These are phyloP conservation scores for Chalaropsis ovoidea DNA, from an alignment of 2,329 filamentous ascomycete species.

Conservation along the genomic window DNA sequence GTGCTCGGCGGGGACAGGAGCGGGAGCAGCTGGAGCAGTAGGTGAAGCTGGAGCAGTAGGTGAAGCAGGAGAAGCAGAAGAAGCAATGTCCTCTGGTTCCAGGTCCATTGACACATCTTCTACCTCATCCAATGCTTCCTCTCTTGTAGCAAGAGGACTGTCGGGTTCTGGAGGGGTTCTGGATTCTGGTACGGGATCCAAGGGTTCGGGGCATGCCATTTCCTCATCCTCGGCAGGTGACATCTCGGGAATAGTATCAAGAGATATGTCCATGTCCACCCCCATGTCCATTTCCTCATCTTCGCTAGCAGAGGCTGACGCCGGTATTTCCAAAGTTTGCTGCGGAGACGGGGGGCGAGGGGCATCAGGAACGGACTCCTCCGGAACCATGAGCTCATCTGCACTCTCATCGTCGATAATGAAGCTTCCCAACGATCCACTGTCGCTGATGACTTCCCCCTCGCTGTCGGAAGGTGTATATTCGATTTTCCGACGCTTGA, in stretches of 20 bases:
- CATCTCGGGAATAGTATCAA: conserved; percentile 1
- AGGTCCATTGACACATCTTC: conserved; percentile 23
- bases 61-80: background rate
- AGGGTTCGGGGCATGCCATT: background rate
- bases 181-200: background rate
- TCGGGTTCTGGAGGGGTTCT: background rate
- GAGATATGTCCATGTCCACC: background rate
- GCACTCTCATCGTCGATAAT: conserved; percentile 36
- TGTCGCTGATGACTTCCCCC: conserved; percentile 42
- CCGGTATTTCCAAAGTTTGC: background rate
- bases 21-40: background rate
- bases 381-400: background rate
- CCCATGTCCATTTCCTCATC: background rate
- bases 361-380: background rate
- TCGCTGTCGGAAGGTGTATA: conserved; percentile 34
- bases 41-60: background rate
- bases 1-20: conserved; percentile 12
- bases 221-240: background rate
- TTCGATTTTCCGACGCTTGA: conserved; percentile 23
- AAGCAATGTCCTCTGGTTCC: background rate
- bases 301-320: background rate
- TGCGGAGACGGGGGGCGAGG: background rate
- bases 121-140: conserved; percentile 17
- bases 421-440: conserved; percentile 42
- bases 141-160: background rate